phyloP scores from a whole-genome alignment of 2,329 filamentous ascomycete genomes.

The Verticillium longisporum region DNA sequence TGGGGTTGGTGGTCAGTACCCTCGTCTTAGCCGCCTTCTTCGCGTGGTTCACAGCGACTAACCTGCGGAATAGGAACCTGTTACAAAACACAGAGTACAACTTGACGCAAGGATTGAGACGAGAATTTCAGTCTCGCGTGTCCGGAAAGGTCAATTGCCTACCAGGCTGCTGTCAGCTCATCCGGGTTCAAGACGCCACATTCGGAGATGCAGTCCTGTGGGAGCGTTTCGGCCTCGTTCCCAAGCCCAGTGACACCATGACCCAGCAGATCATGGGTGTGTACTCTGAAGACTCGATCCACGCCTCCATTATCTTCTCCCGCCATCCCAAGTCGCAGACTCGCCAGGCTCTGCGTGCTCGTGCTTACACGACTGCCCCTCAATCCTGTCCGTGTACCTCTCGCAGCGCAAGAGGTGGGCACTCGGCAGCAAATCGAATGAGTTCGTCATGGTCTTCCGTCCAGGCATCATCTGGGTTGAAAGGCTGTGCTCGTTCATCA shows the following conservation, averaged over 20 bases:
- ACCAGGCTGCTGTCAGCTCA: conserved; percentile 41
- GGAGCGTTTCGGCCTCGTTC: conserved; percentile 39
- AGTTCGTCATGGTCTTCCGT: conserved; percentile 39
- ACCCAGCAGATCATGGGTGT: conserved; percentile 40
- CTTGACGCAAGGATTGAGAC: conserved; percentile 36
- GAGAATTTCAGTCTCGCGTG: conserved; percentile 40
- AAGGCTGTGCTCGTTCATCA: conserved; percentile 34
- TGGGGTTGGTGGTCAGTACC: conserved; percentile 31
- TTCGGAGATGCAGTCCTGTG: conserved; percentile 38
- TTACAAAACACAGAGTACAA: conserved; percentile 42
- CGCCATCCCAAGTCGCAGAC: conserved; percentile 35
- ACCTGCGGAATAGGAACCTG: conserved; percentile 17
- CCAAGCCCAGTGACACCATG: conserved; percentile 38
- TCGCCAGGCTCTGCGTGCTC: conserved; percentile 36
- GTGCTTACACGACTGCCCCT: conserved; percentile 39
- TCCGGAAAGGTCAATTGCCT: conserved; percentile 43
- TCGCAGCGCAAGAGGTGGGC: conserved; percentile 43
- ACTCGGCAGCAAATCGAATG: conserved; percentile 39
- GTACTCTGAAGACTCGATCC: conserved; percentile 42
- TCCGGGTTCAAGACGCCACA: conserved; percentile 40
- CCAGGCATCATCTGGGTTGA: conserved; percentile 34
- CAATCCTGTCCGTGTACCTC: conserved; percentile 36
- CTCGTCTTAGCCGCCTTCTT: background rate
- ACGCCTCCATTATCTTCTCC: conserved; percentile 40
- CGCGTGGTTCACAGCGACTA: background rate